phyloP scores from a whole-genome alignment of 108 stramenopile genomes.

The Skeletonema costatum region DNA sequence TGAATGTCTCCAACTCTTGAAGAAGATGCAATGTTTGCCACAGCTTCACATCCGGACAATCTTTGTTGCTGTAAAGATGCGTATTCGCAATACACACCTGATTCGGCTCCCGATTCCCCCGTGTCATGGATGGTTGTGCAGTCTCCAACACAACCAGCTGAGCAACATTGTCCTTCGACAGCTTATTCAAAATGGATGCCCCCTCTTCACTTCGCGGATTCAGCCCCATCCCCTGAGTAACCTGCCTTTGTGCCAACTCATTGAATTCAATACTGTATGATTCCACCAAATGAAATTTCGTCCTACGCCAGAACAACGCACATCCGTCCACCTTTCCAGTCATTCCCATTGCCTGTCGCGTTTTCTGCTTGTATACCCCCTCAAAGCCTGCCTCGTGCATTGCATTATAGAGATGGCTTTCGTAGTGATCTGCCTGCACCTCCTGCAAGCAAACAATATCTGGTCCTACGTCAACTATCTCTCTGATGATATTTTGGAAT shows the following conservation, averaged over 20 bases:
- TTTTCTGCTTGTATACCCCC: slow-evolving; percentile 98
- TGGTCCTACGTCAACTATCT: slow-evolving; percentile 92
- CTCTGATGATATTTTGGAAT: slow-evolving; percentile 90
- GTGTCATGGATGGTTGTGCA: slow-evolving; percentile 68
- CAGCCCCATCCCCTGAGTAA: slow-evolving; percentile 83
- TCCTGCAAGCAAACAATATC: slow-evolving; percentile 99
- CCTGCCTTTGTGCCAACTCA: slow-evolving; percentile 90
- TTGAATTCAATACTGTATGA: slow-evolving; percentile 98
- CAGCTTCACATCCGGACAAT: slow-evolving; percentile 97
- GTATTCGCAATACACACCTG: slow-evolving; percentile 97
- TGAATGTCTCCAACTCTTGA: slow-evolving; percentile 93
- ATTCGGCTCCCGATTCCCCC: slow-evolving; percentile 73
- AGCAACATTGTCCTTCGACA: slow-evolving; percentile 98
- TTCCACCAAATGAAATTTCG: slow-evolving; percentile 92
- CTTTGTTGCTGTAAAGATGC: slow-evolving; percentile 98
- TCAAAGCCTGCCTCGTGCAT: slow-evolving; percentile 93
- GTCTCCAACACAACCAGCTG: slow-evolving; percentile 95
- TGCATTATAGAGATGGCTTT: slow-evolving; percentile 86
- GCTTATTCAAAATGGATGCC: slow-evolving; percentile 83
- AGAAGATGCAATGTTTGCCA: slow-evolving; percentile 96
- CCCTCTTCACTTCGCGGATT: slow-evolving; percentile 87
- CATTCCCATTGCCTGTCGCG: slow-evolving; percentile 92
- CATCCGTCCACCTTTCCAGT: slow-evolving; percentile 99
- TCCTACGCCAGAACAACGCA: slow-evolving; percentile 95
- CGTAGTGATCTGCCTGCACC: slow-evolving; percentile 97